Conservation (phyloP, 2,329 filamentous ascomycete genomes). For the Stachybotrys elegans region DNA sequence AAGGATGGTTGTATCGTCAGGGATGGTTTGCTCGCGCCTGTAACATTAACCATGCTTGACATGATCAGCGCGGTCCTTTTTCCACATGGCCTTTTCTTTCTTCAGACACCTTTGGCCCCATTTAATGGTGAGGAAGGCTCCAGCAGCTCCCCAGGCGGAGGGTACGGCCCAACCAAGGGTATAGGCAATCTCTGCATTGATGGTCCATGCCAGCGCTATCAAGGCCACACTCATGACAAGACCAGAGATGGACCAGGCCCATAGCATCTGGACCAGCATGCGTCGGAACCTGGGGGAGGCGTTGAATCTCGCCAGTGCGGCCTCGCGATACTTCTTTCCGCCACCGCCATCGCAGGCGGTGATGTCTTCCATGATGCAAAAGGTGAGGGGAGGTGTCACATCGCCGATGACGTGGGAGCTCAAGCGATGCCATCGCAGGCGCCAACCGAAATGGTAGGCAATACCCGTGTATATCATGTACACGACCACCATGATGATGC, state of each 20-base stretch:
- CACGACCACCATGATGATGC: constrained; percentile 31
- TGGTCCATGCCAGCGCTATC: constrained; percentile 8
- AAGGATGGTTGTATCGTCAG: too few species aligned
- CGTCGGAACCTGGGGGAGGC: constrained; percentile 17
- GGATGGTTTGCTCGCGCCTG: too few species aligned
- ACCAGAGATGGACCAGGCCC: constrained; percentile 18
- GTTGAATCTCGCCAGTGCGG: constrained; percentile 16
- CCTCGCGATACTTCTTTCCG: constrained; percentile 14
- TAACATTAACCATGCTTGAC: neutral
- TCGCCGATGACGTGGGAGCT: constrained; percentile 51
- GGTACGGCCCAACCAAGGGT: constrained; percentile 9
- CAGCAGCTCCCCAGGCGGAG: constrained; percentile 7
- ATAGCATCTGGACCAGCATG: constrained; percentile 16
- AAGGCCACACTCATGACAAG: constrained; percentile 13
- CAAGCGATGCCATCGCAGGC: constrained; percentile 30
- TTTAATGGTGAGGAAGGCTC: constrained; percentile 8
- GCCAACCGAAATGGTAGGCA: constrained; percentile 7
- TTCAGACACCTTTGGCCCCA: constrained; percentile 8
- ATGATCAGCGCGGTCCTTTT: constrained; percentile 2
- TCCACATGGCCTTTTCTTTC: constrained; percentile 10
- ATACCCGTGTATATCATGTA: constrained; percentile 25
- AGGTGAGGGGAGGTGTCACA: constrained; percentile 47
- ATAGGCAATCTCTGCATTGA: constrained; percentile 10
- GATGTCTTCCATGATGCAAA: constrained; percentile 56
- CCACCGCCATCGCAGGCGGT: constrained; percentile 57